A percentile compares a stretch with the other conserved stretches of the same genome.
These are phyloP conservation scores for Amesomyces nigricolor DNA, from an alignment of 2,329 filamentous ascomycete genomes.

Conservation along the genomic window DNA sequence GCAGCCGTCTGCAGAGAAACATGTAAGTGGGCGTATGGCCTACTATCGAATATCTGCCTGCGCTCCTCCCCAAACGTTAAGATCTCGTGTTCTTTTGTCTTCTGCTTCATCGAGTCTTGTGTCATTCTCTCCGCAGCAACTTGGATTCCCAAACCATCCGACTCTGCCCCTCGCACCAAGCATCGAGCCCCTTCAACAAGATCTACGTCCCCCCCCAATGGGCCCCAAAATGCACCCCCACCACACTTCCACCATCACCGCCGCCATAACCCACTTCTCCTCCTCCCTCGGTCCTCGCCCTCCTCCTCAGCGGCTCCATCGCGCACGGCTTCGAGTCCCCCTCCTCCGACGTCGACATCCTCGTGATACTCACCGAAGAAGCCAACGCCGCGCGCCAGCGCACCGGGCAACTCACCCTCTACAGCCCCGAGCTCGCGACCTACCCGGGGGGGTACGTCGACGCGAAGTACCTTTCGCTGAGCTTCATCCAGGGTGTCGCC, in stretches of 20 bases:
- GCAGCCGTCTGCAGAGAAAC: too few relatives aligned
- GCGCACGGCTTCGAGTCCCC: slow-evolving; percentile 18
- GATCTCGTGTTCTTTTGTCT: too few relatives aligned
- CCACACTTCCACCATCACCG: slow-evolving; percentile 15
- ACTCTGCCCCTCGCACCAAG: too few relatives aligned
- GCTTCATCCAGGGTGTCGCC: slow-evolving; percentile 14
- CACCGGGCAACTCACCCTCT: slow-evolving; percentile 8
- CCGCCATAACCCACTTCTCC: slow-evolving; percentile 7
- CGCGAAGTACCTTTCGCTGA: slow-evolving; percentile 16
- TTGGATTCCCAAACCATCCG: too few relatives aligned
- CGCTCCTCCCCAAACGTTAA: too few relatives aligned
- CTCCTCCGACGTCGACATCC: slow-evolving; percentile 18
- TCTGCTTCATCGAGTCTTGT: background rate
- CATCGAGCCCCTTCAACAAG: too few relatives aligned
- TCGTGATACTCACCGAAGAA: slow-evolving; percentile 19
- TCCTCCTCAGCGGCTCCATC: slow-evolving; percentile 20
- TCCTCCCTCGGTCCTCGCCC: slow-evolving; percentile 12
- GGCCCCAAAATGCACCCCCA: slow-evolving; percentile 13
- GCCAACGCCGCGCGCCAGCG: slow-evolving; percentile 9
- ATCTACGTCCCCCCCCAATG: too few relatives aligned
- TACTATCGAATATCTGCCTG: too few relatives aligned
- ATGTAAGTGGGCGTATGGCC: too few relatives aligned
- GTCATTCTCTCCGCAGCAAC: too few relatives aligned
- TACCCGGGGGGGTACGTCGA: slow-evolving; percentile 19
- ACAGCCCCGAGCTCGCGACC: slow-evolving; percentile 10